Evolutionary conservation across 768 basidiomycete species (phyloP), one percentile per base, ranked within the genome.

Genomic region (Leccinellum luteum): DNA sequence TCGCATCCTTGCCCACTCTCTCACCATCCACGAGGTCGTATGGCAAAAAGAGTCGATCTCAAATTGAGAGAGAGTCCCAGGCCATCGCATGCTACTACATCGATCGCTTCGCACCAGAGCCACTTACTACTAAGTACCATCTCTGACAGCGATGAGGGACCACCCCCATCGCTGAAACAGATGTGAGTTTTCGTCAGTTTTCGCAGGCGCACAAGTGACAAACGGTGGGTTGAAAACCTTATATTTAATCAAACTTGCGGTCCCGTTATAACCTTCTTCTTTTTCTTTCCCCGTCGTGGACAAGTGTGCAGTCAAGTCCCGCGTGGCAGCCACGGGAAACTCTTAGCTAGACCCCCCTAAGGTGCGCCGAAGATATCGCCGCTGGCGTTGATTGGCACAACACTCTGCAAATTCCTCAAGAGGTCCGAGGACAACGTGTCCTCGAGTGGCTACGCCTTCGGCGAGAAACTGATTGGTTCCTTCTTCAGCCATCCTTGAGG

Each of bases 1-100:
- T 73, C 25, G 72, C 65, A 21, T 74, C 68, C 56, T 17, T 74
- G 14, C 71, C 72, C 44, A 68, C 72, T 1, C 72, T 1, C 69
- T 72, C 30, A 25, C 25, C 25, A 25, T 25, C 25, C 25, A 25
- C 25, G 28, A 28, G 28, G 6, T 28, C 4, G 28, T n/a, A 28
- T 28, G 6, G n/a, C 5, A 3, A 28, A 28, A 1, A 1, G 10
- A 31, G 31, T 31, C 31, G 31, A 31, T 31, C 31, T 31, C 10
- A 31, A 41, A 28, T 4, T 28, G 6, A 28, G 28, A 28, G 28
- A 28, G 28, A 28, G 6, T 28, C 28, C 5, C 28, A 28, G 28
- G 28, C 28, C 28, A 28, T 28, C 28, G 28, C 28, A 27, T 6
- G 27, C 27, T 27, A 27, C 35, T n/a, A n/a, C n/a, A 38, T 15